A percentile compares a stretch with the other conserved stretches of the same genome.
Evolutionary conservation across 805 yeast species (phyloP).

Genomic region (Dipodascus geniculatus): DNA sequence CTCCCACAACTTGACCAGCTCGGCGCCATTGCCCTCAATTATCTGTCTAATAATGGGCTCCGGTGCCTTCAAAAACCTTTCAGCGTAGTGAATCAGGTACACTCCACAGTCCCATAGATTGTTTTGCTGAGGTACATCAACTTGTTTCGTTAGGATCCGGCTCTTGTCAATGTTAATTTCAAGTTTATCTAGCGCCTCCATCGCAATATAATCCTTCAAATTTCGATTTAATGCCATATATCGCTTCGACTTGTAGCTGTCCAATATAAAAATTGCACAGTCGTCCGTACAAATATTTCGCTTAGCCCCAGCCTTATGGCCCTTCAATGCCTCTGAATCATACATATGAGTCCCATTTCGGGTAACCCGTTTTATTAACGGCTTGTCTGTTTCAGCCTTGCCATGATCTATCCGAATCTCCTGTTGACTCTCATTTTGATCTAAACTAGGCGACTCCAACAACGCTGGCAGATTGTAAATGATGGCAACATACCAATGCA

Average conservation of each 20-base stretch:
- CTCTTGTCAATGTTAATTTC: conserved; percentile 33
- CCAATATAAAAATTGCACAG: conserved; percentile 87
- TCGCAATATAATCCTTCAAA: conserved; percentile 44
- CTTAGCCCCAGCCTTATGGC: background rate
- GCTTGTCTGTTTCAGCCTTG: background rate
- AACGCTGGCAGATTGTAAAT: conserved; percentile 36
- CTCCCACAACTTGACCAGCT: background rate
- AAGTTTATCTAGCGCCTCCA: conserved; percentile 59
- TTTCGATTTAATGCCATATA: background rate
- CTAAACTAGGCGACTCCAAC: conserved; percentile 6
- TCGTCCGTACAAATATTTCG: conserved; percentile 34
- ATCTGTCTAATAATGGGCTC: background rate
- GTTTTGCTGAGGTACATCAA: conserved; percentile 67
- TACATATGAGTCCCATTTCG: background rate
- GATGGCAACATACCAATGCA: conserved; percentile 84
- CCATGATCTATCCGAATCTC: background rate
- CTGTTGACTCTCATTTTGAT: background rate
- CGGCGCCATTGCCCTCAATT: background rate
- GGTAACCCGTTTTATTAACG: background rate
- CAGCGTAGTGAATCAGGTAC: conserved; percentile 54
- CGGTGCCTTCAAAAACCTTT: conserved; percentile 21
- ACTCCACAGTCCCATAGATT: conserved; percentile 93
- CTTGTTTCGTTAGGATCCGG: conserved; percentile 37
- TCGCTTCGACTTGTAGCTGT: conserved; percentile 16
- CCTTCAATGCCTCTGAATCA: background rate